Percentiles rank a stretch among this genome's conserved stretches.
phyloP scores from a whole-genome alignment of 2,329 filamentous ascomycete species.

The Verticillium longisporum region DNA sequence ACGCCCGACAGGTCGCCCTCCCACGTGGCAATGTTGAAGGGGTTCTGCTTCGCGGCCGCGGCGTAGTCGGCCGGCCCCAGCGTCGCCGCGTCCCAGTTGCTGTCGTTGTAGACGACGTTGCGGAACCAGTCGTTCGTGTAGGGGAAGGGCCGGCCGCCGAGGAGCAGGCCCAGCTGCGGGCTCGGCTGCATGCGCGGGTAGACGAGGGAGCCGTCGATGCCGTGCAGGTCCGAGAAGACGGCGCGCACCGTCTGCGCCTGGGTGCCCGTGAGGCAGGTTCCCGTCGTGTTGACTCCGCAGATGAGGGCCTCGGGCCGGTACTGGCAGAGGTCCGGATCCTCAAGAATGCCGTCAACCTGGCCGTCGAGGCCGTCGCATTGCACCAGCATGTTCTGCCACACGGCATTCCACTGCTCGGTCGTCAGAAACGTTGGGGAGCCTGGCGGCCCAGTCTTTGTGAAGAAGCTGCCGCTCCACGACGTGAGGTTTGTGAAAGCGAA shows the following conservation, averaged over 20 bases:
- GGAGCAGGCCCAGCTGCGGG: conserved; percentile 27
- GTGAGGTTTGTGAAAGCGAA: conserved; percentile 23
- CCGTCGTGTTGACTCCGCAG: conserved; percentile 11
- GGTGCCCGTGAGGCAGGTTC: conserved; percentile 30
- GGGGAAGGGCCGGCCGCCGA: conserved; percentile 19
- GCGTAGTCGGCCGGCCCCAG: conserved; percentile 1
- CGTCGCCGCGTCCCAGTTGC: conserved; percentile 20
- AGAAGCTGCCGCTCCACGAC: conserved; percentile 2
- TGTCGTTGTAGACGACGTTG: conserved; percentile 32
- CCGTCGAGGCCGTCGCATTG: conserved; percentile 40
- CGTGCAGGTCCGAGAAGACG: conserved; percentile 21
- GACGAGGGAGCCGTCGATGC: conserved; percentile 24
- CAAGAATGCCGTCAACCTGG: conserved; percentile 37
- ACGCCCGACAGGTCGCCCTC: conserved; percentile 30
- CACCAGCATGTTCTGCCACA: conserved; percentile 22
- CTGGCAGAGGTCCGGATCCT: conserved; percentile 6
- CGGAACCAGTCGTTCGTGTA: conserved; percentile 23
- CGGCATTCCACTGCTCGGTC: conserved; percentile 26
- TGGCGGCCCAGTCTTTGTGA: conserved; percentile 14
- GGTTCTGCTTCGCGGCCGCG: neutral
- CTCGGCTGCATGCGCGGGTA: conserved; percentile 39
- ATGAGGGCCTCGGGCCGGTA: conserved; percentile 2
- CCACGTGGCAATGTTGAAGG: conserved; percentile 28
- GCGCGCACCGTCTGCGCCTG: conserved; percentile 28
- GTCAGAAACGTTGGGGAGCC: conserved; percentile 17